phyloP scores from a whole-genome alignment of 805 yeast genomes.

The Spathaspora arborariae region DNA sequence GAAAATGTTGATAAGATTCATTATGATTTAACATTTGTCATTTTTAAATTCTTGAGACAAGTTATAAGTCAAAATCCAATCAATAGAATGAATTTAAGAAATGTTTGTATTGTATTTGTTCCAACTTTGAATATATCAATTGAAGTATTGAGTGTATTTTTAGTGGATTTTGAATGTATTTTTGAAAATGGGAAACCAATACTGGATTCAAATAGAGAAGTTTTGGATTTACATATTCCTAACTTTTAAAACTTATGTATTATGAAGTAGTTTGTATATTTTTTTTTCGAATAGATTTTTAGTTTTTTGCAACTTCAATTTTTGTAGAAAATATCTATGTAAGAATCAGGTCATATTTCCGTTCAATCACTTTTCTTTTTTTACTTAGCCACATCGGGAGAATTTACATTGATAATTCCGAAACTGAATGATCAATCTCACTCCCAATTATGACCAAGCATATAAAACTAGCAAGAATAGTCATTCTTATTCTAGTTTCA shows the following conservation, averaged over 20 bases:
- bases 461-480: too few species aligned
- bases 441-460: too few species aligned
- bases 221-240: constrained; percentile 53
- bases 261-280: too few species aligned
- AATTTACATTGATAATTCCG: too few species aligned
- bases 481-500: not conserved
- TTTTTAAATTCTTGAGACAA: constrained; percentile 64
- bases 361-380: not conserved
- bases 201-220: constrained; percentile 41
- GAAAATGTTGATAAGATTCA: constrained; percentile 50
- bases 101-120: constrained; percentile 75
- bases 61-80: constrained; percentile 56
- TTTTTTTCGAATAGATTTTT: too few species aligned
- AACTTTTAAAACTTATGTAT: too few species aligned
- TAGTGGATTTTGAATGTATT: constrained; percentile 59
- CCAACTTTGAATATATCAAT: constrained; percentile 73
- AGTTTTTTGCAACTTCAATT: too few species aligned
- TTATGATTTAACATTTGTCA: constrained; percentile 54
- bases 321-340: too few species aligned
- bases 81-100: constrained; percentile 83
- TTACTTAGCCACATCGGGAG: not conserved
- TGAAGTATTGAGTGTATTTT: constrained; percentile 53
- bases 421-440: too few species aligned
- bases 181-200: constrained; percentile 51
- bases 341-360: not conserved